Evolutionary conservation across 225 moss, liverwort and hornwort species (phyloP), one percentile per base, ranked within the genome.

Genomic region (Sphagnum tenellum): DNA sequence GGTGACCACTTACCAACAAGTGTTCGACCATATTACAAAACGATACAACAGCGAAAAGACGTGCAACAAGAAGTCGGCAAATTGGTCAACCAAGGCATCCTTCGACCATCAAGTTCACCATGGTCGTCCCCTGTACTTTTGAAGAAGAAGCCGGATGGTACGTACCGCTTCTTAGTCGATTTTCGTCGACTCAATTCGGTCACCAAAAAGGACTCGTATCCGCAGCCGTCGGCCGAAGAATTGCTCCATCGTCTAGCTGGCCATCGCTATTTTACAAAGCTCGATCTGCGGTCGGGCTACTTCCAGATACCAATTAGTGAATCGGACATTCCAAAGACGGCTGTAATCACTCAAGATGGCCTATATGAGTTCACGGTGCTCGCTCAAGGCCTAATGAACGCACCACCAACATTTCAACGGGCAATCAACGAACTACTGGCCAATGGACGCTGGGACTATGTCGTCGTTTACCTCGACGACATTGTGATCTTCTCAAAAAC

Each of bases 401-500:
- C 49, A 10, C 50, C 61, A 13, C 9, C 4, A 4, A 69, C 61
- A 4, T 69, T 69, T 61, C 51, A 69, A 45, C 48, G 61, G 3
- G 6, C 13, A 4, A 59, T 69, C 10, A 44, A 60, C 0, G 5
- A 5, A 5, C 47, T 51, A 1, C 29, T 69, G 8, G 47, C 45
- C 3, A 54, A 66, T 2, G 5, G 45, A 5, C 3, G 14, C 3
- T 51, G 64, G 50, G 8, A 64, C 0, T 64, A 50, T 12, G 64
- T 50, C 14, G 3, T 64, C 0, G 64, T 64, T 8, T 64, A 64
- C 44, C 7, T 50, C 2, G 55, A 56, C 2, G 66, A 66, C 46
- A 56, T 56, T 7, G 55, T 9, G 3, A 55, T 54, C 3, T 3
- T 7, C 44, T 66, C 66, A 1, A 55, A 9, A 44, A 56, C 3